A percentile compares a stretch with the other conserved stretches of the same genome.
Evolutionary conservation across 352 stramenopile genomes (phyloP).

Genomic region (Globisporangium heterothallicum): DNA sequence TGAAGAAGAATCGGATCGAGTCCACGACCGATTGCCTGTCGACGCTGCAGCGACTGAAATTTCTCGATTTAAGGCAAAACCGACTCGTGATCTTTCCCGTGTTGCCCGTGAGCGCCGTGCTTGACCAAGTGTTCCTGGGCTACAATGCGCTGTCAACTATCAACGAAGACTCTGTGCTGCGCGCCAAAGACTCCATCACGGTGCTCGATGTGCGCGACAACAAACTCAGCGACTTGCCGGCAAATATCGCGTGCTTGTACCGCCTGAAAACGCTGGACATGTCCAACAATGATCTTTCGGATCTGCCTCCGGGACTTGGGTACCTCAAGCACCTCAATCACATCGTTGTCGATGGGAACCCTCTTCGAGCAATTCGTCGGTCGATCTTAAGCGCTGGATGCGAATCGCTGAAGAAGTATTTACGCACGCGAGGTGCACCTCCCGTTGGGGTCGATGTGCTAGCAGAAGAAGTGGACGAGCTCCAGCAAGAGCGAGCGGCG

Average conservation of each 20-base stretch:
- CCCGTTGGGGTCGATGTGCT: conserved; percentile 50
- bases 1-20: conserved; percentile 76
- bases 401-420: conserved; percentile 78
- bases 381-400: conserved; percentile 59
- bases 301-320: conserved; percentile 67
- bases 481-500: conserved; percentile 18
- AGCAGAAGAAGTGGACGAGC: conserved; percentile 68
- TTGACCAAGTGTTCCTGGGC: conserved; percentile 78
- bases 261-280: conserved; percentile 78
- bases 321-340: conserved; percentile 79
- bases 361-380: conserved; percentile 64
- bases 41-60: conserved; percentile 43
- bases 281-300: conserved; percentile 74
- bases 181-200: conserved; percentile 60
- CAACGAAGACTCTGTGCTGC: conserved; percentile 50
- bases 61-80: conserved; percentile 74
- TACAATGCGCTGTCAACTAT: conserved; percentile 64
- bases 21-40: conserved; percentile 35
- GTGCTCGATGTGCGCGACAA: conserved; percentile 82
- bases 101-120: conserved; percentile 38
- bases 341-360: conserved; percentile 72
- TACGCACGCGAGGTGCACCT: conserved; percentile 60
- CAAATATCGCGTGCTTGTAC: conserved; percentile 47
- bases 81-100: conserved; percentile 53
- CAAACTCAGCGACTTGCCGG: conserved; percentile 53